Evolutionary conservation across 768 basidiomycete species (phyloP).

Genomic region (Pleurotus citrinopileatus): DNA sequence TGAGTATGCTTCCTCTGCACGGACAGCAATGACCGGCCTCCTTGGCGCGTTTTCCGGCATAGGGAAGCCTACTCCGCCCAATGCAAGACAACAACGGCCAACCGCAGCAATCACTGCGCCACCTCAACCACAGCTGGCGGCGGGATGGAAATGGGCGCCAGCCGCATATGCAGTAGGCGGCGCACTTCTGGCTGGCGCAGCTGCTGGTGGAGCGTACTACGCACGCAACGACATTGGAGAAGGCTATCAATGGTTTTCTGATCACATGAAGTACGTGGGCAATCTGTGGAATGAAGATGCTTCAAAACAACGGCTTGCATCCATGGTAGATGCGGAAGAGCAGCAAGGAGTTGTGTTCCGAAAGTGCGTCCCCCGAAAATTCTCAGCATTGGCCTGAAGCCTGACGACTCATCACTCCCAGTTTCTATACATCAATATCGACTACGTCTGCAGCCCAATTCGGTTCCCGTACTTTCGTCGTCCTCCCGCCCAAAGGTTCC

Average conservation of each 20-base stretch:
- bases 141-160: constrained; percentile 66
- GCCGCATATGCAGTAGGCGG: constrained; percentile 72
- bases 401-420: constrained; percentile 25
- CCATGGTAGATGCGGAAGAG: constrained; percentile 57
- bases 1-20: constrained; percentile 65
- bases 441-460: constrained; percentile 57
- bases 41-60: constrained; percentile 55
- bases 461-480: constrained; percentile 69
- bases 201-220: constrained; percentile 82
- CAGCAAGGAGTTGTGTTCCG: constrained; percentile 67
- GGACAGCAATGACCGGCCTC: constrained; percentile 58
- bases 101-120: constrained; percentile 31
- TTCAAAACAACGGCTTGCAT: constrained; percentile 59
- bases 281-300: constrained; percentile 78
- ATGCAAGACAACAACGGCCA: constrained; percentile 19
- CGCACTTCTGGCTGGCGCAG: constrained; percentile 75
- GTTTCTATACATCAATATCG: constrained; percentile 81
- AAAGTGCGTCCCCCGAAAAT: constrained; percentile 59
- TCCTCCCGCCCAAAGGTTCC: constrained; percentile 60
- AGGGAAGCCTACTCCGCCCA: constrained; percentile 33
- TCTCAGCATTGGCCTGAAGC: not conserved
- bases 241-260: constrained; percentile 73
- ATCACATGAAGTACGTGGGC: constrained; percentile 89
- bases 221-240: constrained; percentile 70
- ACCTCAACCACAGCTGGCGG: constrained; percentile 15